Evolutionary conservation across 2,329 filamentous ascomycete species (phyloP).

Genomic region (Diaporthe batatas): DNA sequence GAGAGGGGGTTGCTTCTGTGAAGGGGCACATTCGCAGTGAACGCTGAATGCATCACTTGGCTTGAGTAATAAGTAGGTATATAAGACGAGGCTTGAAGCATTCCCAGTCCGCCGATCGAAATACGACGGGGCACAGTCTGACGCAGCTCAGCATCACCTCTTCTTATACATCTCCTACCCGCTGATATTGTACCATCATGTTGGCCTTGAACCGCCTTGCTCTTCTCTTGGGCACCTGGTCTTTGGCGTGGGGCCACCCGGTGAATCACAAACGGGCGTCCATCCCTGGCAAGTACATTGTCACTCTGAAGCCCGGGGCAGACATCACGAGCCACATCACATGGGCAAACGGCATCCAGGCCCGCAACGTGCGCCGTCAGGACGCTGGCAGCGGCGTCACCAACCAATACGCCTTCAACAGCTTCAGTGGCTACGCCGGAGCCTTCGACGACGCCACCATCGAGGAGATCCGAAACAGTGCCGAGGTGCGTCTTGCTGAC

Average conservation of each 20-base stretch:
- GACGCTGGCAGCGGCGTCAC: slow-evolving; percentile 23
- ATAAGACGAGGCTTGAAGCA: neutral
- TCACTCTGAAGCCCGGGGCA: slow-evolving; percentile 28
- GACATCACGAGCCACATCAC: slow-evolving; percentile 14
- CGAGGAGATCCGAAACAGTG: slow-evolving; percentile 82
- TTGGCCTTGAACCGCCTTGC: slow-evolving; percentile 29
- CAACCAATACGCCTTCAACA: slow-evolving; percentile 33
- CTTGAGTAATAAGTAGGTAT: no score
- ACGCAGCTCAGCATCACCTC: neutral
- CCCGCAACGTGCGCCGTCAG: slow-evolving; percentile 23
- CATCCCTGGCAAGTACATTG: slow-evolving; percentile 35
- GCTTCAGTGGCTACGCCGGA: slow-evolving; percentile 35
- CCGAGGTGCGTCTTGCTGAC: neutral
- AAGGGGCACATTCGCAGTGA: neutral
- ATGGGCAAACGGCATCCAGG: slow-evolving; percentile 31
- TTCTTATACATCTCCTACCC: neutral
- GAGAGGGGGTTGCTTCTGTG: slow-evolving; percentile 12
- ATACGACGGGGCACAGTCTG: neutral
- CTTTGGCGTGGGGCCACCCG: slow-evolving; percentile 12
- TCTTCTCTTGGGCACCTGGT: slow-evolving; percentile 13
- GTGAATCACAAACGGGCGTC: slow-evolving; percentile 9
- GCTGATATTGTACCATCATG: slow-evolving; percentile 1
- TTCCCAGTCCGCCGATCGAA: no score
- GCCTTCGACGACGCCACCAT: slow-evolving; percentile 79
- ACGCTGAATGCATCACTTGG: neutral